Conservation (phyloP, 768 basidiomycete genomes). For the Gloeopeniophorella convolvens region DNA sequence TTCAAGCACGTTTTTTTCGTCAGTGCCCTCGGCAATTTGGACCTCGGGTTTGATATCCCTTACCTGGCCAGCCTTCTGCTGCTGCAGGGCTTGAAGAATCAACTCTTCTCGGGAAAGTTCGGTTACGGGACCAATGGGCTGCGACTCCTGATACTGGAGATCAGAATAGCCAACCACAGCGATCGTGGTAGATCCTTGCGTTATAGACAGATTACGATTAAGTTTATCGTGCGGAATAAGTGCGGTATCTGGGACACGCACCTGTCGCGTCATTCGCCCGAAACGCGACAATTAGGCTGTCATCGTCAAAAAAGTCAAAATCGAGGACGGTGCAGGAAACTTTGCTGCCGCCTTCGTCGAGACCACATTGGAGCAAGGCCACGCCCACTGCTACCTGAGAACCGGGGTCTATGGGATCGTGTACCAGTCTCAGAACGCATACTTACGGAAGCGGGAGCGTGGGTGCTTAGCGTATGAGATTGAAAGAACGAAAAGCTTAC, state of each 20-base stretch:
- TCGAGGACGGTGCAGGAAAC: constrained; percentile 51
- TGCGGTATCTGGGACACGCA: constrained; percentile 32
- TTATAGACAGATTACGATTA: constrained; percentile 21
- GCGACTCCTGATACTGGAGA: constrained; percentile 51
- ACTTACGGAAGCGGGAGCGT: constrained; percentile 34
- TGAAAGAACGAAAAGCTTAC: constrained; percentile 35
- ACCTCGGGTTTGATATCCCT: constrained; percentile 29
- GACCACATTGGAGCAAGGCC: constrained; percentile 47
- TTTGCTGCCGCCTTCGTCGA: constrained; percentile 33
- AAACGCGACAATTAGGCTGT: constrained; percentile 58
- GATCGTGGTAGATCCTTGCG: constrained; percentile 49
- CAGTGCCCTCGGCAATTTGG: constrained; percentile 9
- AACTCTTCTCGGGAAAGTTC: constrained; percentile 56
- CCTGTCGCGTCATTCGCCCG: constrained; percentile 42
- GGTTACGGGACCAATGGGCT: constrained; percentile 45
- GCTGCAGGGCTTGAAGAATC: constrained; percentile 49
- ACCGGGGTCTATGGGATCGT: constrained; percentile 35
- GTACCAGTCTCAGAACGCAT: constrained; percentile 49
- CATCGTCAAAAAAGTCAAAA: constrained; percentile 76
- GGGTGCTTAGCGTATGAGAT: constrained; percentile 15
- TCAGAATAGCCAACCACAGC: constrained; percentile 58
- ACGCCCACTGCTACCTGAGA: constrained; percentile 36
- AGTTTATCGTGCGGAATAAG: constrained; percentile 17
- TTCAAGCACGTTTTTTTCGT: constrained; percentile 26
- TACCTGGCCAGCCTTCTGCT: constrained; percentile 61